These are phyloP conservation scores for Cyphellophora attinorum DNA, from an alignment of 2,329 filamentous ascomycete genomes.

Conservation along the genomic window DNA sequence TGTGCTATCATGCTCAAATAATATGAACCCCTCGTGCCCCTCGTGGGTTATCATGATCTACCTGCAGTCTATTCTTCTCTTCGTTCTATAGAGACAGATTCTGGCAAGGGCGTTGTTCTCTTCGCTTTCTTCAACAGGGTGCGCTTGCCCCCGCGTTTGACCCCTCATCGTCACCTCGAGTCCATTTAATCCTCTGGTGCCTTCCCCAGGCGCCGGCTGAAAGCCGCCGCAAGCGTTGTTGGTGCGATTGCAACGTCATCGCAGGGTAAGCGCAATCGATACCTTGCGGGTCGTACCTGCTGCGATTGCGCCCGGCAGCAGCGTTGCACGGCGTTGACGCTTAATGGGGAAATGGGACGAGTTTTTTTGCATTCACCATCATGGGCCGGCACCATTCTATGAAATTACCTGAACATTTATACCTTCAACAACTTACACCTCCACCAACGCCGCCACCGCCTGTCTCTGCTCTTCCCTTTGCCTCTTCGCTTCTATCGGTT, in stretches of 20 bases:
- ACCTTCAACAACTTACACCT: background rate
- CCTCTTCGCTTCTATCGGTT: constrained; percentile 14
- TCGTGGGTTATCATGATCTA: constrained; percentile 14
- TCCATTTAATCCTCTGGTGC: too few relatives aligned
- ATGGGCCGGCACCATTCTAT: constrained; percentile 3
- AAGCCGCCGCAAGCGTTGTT: constrained; percentile 1
- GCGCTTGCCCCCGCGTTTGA: too few relatives aligned
- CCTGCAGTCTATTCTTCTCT: constrained; percentile 4
- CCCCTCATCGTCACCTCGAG: too few relatives aligned
- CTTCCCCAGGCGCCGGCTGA: constrained; percentile 6
- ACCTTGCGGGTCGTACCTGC: too few relatives aligned
- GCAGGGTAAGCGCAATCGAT: too few relatives aligned
- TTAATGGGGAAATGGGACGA: background rate
- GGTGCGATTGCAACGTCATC: background rate
- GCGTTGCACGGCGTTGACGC: too few relatives aligned
- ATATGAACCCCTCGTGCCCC: background rate
- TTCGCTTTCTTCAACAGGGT: too few relatives aligned
- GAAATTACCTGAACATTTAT: constrained; percentile 1
- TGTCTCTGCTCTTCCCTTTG: constrained; percentile 6
- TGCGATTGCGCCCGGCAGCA: too few relatives aligned
- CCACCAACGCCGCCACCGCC: constrained; percentile 8
- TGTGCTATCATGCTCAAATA: constrained; percentile 6
- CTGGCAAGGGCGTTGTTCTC: too few relatives aligned
- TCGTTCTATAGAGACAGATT: too few relatives aligned
- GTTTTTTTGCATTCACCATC: background rate